Evolutionary conservation across 768 basidiomycete genomes (phyloP), one percentile per base, ranked within the genome.

Genomic region (Tylopilus vinaceipallidus): DNA sequence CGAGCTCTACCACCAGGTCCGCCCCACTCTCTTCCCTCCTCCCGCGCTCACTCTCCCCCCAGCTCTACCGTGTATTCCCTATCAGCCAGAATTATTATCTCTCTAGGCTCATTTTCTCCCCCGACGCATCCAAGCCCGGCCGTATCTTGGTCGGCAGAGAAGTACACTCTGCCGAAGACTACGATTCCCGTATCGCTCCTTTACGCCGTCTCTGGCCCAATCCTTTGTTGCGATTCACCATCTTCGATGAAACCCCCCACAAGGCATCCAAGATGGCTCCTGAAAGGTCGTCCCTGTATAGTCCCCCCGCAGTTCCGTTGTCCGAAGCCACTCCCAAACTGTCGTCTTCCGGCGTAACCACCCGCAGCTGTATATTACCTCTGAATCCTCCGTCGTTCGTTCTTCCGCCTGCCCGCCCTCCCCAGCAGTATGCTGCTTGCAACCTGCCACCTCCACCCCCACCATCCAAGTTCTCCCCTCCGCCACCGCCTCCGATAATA

Each of bases 21-120:
- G 77, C 40, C 4, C 6, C 30, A 65, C 42, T 23, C 12, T 2
- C 8, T 39, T n/a, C 35, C 37, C 51, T 38, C 27, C 0, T 1
- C 32, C 14, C 4, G 54, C 59, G 55, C 65, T 66, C 41, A 59
- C 67, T 48, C 61, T 42, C 45, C 32, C 37, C 22, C 56, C 17
- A 91, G 88, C 79, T 91, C 52, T 78, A 75, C 65, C 83, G 84
- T 55, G 73, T 88, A 50, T 89, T 90, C 62, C 80, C 82, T 56
- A 75, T 84, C 42, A 76, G 74, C 60, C 71, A 77, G 49, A 74
- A 68, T 47, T 85, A 79, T 69, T 80, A 77, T 72, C 70, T 89
- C 47, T 82, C 82, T 42, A 82, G 78, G 50, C 76, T 91, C 42
- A 68, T 88, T 17, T 88, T 91, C 67, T 83, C 82, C 36, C 83